phyloP scores from a whole-genome alignment of 306 rosid genomes.

The Casuarina glauca region DNA sequence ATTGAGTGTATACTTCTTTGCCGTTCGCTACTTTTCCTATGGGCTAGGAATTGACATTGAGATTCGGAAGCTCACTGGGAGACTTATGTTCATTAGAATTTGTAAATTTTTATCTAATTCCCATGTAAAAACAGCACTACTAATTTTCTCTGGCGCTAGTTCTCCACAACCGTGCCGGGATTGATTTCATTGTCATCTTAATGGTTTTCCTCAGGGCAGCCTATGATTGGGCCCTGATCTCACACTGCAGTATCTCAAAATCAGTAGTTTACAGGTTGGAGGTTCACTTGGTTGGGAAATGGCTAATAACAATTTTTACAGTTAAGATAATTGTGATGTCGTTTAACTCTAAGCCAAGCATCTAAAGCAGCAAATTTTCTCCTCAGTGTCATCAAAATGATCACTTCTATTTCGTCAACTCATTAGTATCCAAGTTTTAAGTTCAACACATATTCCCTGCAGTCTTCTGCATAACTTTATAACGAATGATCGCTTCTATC shows the following conservation, averaged over 20 bases:
- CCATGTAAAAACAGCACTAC: neutral
- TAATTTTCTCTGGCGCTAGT: neutral
- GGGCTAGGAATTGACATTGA: neutral
- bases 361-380: no score
- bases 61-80: neutral
- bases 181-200: neutral
- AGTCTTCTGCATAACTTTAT: no score
- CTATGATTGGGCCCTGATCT: neutral
- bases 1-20: constrained; percentile 24
- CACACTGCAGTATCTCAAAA: neutral
- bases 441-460: no score
- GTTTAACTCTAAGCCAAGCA: no score
- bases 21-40: constrained; percentile 1
- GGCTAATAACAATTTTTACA: no score
- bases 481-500: neutral
- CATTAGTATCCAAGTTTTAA: no score
- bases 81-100: neutral
- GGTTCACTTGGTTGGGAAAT: no score
- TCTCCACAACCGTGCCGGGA: neutral
- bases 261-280: no score
- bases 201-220: neutral
- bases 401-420: no score
- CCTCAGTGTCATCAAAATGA: no score
- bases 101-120: neutral
- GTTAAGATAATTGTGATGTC: no score